Base-by-base conservation (phyloP, 441 rosid genomes). In the California macrophylla region DNA sequence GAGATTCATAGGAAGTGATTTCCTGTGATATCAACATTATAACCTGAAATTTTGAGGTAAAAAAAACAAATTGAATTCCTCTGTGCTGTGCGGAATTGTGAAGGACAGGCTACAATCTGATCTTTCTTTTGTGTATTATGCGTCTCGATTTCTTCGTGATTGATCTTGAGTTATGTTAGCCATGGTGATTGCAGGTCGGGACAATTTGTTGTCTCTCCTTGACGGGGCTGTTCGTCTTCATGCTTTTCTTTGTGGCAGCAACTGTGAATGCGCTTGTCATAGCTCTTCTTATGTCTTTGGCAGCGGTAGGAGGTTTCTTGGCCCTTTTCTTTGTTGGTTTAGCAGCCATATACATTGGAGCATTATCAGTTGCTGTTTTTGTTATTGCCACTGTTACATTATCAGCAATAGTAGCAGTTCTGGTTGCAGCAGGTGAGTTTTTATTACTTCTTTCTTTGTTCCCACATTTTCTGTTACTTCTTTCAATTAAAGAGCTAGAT, bases 261-360 rank as follows among this genome's bases (percentile, higher is more conserved):
- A 93, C 95, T 30, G 76, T 72, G 64, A 93, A 89, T 73, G 96
- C 95, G 23, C 76, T 91, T 64, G 66, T 91, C 29, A 67, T 93
- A 32, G 88, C 93, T 64, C 85, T 93, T 68, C 82, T 93, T 67
- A 67, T 93, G 77, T 87, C 95, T 71, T 76, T 91, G 74, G 97
- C 96, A 6, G 86, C 87, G 23, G 96, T 87, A 29, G 97, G 97
- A 68, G 92, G 96, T 26, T 88, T 89, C 83, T 78, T 89, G 85
- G 97, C 93, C 68, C 70, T 91, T 20, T 89, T 89, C 83, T 80
- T 88, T 65, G 81, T 84, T 52, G 84, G 83, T 74, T 76, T 89
- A 67, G 75, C 95, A 21, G 91, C 86, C 26, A 62, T 93, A 29
- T 93, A 88, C 75, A 82, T 93, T n/a, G 95, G 90, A 68, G 96